Base-by-base conservation (phyloP, 768 basidiomycete genomes). In the Tulasnella sp. region DNA sequence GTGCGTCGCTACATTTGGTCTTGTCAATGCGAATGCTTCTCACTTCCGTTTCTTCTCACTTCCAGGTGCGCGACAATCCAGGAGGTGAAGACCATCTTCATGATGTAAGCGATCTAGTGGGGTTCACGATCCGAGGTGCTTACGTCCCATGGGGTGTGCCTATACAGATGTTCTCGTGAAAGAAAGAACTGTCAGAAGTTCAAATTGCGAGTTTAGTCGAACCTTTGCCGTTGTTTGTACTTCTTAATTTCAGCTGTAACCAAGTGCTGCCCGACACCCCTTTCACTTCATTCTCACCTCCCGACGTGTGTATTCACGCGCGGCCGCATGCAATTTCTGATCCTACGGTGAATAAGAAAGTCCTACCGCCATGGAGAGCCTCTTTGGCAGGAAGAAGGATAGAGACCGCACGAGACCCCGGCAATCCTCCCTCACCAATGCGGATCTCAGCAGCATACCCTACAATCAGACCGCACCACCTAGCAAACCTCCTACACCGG, bases 401-500 rank as follows among this genome's bases (percentile, higher is more conserved):
- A 69, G 70, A 43, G 40, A 57, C 15, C n/a, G 35, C 11, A 15
- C 34, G 46, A 76, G 81, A 50, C 72, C 75, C 48, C 77, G 84
- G 50, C 80, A 80, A 63, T 73, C 81, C 46, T 85, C 84, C 7
- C 62, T 78, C 12, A 80, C 80, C 57, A 50, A 43, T 25, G 70
- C 63, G 52, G 82, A 84, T 65, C 73, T 86, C 55, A 72, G 74
- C 51, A 83, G 83, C 9, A 74, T 86, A 46, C 85, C 84, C 19
- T 86, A 86, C 66, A 83, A 86, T 72, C 78, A 74, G 66, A 73
- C 83, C 34, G 73, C 73, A 19, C 69, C 77, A n/a, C 70, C 76
- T 35, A 69, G 75, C 32, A 76, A 77, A 52, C 77, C 82, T 45
- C 84, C 84, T 23, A 63, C 81, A 36, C 69, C 83, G 36, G 78